Evolutionary conservation across 2,329 filamentous ascomycete genomes (phyloP), one percentile per base, ranked within the genome.

Genomic region (Botrytis medusae): DNA sequence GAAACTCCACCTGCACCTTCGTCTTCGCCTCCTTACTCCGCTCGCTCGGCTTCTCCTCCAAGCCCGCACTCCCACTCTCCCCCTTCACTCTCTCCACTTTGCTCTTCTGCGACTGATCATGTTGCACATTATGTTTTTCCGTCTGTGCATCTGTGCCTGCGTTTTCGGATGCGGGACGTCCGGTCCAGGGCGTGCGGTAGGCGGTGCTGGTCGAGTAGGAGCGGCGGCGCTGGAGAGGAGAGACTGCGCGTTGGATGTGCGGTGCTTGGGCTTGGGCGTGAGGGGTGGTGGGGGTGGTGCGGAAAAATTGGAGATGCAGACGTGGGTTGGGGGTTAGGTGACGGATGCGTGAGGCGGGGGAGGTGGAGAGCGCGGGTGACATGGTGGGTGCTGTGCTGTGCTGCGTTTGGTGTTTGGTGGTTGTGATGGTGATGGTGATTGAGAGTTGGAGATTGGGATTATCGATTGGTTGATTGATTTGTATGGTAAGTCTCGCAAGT

Each of bases 1-100:
- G 71, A 72, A 68, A 61, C 67, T 70, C 59, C 25, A 59, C 48
- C 60, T 59, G 37, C 2, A 67, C 42, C 59, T 57, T 64, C 61
- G 29, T 62, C 60, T 67, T 67, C 46, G 1, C 60, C 7, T 54
- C 37, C n/a, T 34, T 61, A 5, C 8, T n/a, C 12, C 46, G 20
- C 0, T 4, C 20, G 25, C n/a, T n/a, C 4, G 59, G 18, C 25
- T 65, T 22, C n/a, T n/a, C 69, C 1, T 42, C 14, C 9, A 59
- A n/a, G 0, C 29, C 68, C 7, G 14, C 68, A 44, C 57, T 70
- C 37, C 9, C 68, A 37, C 68, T 70, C 12, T 16, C 34, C 25
- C 62, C 71, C 18, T 48, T 60, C 1, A 29, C 20, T 22, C 32
- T 69, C 10, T 69, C 67, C 51, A 32, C 18, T 22, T 46, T 34